phyloP scores from a whole-genome alignment of 2,329 filamentous ascomycete genomes.

The Aspergillus vadensis region DNA sequence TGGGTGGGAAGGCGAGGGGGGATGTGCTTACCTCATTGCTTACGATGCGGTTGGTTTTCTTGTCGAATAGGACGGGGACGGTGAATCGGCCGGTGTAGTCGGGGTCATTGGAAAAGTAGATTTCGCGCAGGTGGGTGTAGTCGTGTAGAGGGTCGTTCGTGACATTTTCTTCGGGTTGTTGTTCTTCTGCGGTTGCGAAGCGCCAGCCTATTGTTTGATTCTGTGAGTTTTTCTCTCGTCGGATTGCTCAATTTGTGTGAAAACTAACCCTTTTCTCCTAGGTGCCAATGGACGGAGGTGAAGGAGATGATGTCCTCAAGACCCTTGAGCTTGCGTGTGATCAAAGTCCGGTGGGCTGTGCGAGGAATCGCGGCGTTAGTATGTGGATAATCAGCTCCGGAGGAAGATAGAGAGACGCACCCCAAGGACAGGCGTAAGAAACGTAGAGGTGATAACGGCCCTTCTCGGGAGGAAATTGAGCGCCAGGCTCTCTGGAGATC shows the following conservation, averaged over 20 bases:
- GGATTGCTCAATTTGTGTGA: constrained; percentile 8
- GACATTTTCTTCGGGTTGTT: constrained; percentile 57
- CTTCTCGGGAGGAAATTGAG: constrained; percentile 81
- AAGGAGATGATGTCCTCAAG: constrained; percentile 78
- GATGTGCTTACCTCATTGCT: constrained; percentile 72
- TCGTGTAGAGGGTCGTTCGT: constrained; percentile 60
- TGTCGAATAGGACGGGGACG: constrained; percentile 79
- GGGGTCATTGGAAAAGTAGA: constrained; percentile 76
- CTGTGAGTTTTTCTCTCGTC: not conserved
- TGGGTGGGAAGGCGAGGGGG: not conserved
- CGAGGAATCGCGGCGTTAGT: not conserved
- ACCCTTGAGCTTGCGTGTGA: constrained; percentile 87
- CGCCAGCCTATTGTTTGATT: constrained; percentile 66
- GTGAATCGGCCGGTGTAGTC: constrained; percentile 80
- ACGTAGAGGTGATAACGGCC: constrained; percentile 93
- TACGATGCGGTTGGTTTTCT: constrained; percentile 71
- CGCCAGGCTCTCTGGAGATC: constrained; percentile 71
- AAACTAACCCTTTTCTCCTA: constrained; percentile 63
- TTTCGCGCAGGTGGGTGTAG: constrained; percentile 72
- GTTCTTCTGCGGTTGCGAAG: constrained; percentile 69
- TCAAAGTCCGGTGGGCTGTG: constrained; percentile 80
- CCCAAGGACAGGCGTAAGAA: constrained; percentile 92
- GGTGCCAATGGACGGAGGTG: constrained; percentile 91
- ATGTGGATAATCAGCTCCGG: not conserved
- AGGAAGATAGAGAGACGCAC: constrained; percentile 32